Evolutionary conservation across 306 rosid species (phyloP).

Genomic region (Lathyrus sativus): DNA sequence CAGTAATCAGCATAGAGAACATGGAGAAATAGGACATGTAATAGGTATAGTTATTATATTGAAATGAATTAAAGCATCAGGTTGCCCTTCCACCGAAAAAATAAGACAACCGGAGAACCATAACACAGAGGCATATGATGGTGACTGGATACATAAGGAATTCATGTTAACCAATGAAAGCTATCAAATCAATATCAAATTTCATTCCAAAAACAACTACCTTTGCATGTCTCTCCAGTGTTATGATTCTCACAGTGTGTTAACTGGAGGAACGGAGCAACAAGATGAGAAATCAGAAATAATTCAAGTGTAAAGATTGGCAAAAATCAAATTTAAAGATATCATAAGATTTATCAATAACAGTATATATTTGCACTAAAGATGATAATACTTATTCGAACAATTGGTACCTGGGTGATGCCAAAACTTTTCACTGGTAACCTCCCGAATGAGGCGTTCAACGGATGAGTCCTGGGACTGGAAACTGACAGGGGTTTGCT

Average conservation of each 20-base stretch:
- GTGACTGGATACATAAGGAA: constrained; percentile 59
- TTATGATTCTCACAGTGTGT: constrained; percentile 69
- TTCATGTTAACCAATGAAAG: constrained; percentile 56
- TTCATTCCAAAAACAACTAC: constrained; percentile 70
- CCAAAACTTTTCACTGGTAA: constrained; percentile 96
- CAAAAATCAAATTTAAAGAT: constrained; percentile 26
- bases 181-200: constrained; percentile 52
- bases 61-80: constrained; percentile 36
- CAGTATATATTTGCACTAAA: constrained; percentile 15
- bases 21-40: constrained; percentile 32
- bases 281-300: constrained; percentile 54
- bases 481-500: constrained; percentile 60
- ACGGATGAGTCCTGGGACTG: constrained; percentile 84
- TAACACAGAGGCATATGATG: constrained; percentile 56
- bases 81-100: constrained; percentile 46
- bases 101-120: constrained; percentile 60
- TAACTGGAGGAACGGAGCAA: constrained; percentile 71
- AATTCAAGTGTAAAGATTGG: constrained; percentile 31
- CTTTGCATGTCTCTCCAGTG: constrained; percentile 68
- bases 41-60: constrained; percentile 23
- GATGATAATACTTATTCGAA: constrained; percentile 11
- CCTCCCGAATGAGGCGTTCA: constrained; percentile 98
- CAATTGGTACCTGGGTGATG: constrained; percentile 83
- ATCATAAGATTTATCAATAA: constrained; percentile 26
- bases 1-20: constrained; percentile 29